phyloP scores from a whole-genome alignment of 768 basidiomycete species.

The Termitomyces sp. region DNA sequence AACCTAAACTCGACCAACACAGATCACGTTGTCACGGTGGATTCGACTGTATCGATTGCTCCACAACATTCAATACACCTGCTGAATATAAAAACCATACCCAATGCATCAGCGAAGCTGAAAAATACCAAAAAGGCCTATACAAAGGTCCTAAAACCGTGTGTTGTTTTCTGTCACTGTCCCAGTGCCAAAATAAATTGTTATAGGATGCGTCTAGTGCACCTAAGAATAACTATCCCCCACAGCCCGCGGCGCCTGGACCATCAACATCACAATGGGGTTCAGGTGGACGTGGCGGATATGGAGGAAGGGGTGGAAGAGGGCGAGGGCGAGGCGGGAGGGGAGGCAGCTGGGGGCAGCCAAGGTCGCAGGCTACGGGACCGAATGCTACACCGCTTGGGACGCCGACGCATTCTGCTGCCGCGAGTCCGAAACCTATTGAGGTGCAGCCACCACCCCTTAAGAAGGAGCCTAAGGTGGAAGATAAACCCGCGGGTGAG shows the following conservation, averaged over 20 bases:
- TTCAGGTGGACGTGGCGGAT: constrained; percentile 17
- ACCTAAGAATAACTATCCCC: neutral
- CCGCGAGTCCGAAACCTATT: constrained; percentile 14
- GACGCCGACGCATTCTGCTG: constrained; percentile 41
- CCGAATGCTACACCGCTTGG: constrained; percentile 73
- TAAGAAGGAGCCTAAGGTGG: constrained; percentile 7
- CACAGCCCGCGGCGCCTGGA: neutral
- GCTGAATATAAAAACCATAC: constrained; percentile 80
- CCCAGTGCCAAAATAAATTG: neutral
- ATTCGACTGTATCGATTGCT: constrained; percentile 86
- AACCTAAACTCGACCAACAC: constrained; percentile 89
- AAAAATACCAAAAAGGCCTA: constrained; percentile 86
- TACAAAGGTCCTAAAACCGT: constrained; percentile 77
- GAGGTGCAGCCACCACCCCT: constrained; percentile 6
- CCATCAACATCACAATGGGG: constrained; percentile 10
- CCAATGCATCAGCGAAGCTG: constrained; percentile 82
- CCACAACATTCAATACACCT: constrained; percentile 73
- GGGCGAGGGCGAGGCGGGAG: constrained; percentile 25
- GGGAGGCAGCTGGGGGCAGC: constrained; percentile 27
- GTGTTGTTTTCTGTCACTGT: constrained; percentile 3
- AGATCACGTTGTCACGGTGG: constrained; percentile 51
- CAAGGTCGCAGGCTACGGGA: constrained; percentile 40
- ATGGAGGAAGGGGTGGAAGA: constrained; percentile 15
- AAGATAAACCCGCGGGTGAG: neutral
- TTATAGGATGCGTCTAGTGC: neutral